Evolutionary conservation across 441 rosid species (phyloP), one percentile per base, ranked within the genome.

Genomic region (Gossypium laxum): DNA sequence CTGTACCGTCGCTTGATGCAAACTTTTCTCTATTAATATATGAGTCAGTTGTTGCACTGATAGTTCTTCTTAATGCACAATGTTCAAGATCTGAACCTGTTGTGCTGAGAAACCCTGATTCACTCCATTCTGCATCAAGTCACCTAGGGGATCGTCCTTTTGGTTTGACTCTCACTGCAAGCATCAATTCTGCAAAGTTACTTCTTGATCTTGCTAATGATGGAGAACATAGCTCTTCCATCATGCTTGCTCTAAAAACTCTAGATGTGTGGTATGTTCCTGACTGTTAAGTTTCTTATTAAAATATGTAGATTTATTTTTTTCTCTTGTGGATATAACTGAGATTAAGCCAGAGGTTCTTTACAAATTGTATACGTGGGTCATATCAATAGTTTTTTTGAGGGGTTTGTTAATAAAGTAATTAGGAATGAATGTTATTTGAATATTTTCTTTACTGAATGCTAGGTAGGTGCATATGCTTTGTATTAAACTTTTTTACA

Each of bases 171-270:
- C 18, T 91, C 59, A 72, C 82, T 32, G 84, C 86, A 78, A 85
- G 76, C 59, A 76, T 91, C 82, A 78, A 81, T 63, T 78, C 84
- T 14, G 70, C 85, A 60, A 83, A 72, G 79, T 70, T 88, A 43
- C 82, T 77, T 58, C 70, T 89, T 75, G 84, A 90, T 85, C 86
- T 94, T 78, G 91, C 78, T 74, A 86, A 89, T 83, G 88, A 82
- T 78, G 88, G 83, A 83, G 90, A 82, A 76, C 80, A 83, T 69
- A 84, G 88, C 83, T 81, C 87, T 73, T 63, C 76, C 21, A 77
- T 91, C 69, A 43, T 64, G 67, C 70, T 94, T 78, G 78, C 85
- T 70, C 73, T 87, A 50, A 82, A 76, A 11, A 82, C 77, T 67
- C 67, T 82, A 59, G 82, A 86, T 80, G 67, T 84, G 76, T 11